These are phyloP conservation scores for Magnusiomyces ingens DNA, from an alignment of 1,139 yeast genomes.

Conservation along the genomic window DNA sequence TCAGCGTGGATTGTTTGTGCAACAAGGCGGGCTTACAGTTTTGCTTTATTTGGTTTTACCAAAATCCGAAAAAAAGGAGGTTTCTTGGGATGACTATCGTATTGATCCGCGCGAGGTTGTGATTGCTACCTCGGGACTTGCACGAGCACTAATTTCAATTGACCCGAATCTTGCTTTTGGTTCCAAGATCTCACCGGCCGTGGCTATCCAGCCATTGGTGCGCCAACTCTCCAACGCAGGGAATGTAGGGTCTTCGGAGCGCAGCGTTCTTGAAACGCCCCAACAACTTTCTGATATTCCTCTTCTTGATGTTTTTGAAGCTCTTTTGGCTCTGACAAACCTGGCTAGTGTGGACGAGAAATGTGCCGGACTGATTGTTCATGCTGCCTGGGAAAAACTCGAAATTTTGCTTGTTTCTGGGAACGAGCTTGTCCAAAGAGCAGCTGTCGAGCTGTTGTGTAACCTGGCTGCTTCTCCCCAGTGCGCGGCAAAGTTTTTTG, in stretches of 20 bases:
- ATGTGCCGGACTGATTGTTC: slow-evolving; percentile 32
- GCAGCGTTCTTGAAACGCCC: neutral
- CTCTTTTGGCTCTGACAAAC: slow-evolving; percentile 44
- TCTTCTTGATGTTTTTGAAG: slow-evolving; percentile 40
- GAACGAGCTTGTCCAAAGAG: slow-evolving; percentile 33
- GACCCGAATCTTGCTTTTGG: slow-evolving; percentile 35
- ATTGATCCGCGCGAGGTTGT: slow-evolving; percentile 19
- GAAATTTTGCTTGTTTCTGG: slow-evolving; percentile 34
- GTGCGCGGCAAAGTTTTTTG: slow-evolving; percentile 35
- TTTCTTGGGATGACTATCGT: slow-evolving; percentile 10
- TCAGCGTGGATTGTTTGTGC: slow-evolving; percentile 26
- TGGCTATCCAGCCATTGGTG: slow-evolving; percentile 30
- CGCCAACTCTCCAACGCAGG: slow-evolving; percentile 24
- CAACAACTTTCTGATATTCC: slow-evolving; percentile 23
- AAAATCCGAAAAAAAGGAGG: neutral
- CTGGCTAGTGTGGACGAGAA: slow-evolving; percentile 38
- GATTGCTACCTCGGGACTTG: slow-evolving; percentile 31
- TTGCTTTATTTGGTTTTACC: slow-evolving; percentile 28
- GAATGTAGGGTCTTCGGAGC: neutral
- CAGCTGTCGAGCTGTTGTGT: slow-evolving; percentile 36
- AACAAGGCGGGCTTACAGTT: slow-evolving; percentile 35
- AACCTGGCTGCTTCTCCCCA: slow-evolving; percentile 33
- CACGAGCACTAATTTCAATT: slow-evolving; percentile 33
- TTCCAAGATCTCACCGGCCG: slow-evolving; percentile 29
- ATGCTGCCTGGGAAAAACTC: slow-evolving; percentile 36